Conservation (phyloP, 129 eudicot species). For the Gnaphalium uliginosum region DNA sequence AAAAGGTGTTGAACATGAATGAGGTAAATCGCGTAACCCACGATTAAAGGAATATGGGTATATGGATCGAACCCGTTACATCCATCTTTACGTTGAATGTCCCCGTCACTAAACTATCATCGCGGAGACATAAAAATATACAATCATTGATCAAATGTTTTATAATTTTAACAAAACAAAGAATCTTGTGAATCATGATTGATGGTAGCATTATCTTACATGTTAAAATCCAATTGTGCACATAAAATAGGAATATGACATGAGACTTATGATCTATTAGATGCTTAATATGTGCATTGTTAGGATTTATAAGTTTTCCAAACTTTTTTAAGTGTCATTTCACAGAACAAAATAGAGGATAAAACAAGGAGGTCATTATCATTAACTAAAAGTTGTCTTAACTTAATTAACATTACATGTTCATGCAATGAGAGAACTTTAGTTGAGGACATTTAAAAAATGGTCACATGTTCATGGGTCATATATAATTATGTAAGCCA, state of each 20-base stretch:
- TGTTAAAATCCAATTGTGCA: slow-evolving; percentile 16
- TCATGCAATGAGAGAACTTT: slow-evolving; percentile 20
- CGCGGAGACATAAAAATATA: too few species aligned
- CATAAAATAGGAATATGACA: neutral
- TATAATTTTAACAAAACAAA: neutral
- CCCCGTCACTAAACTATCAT: too few species aligned
- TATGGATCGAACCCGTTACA: too few species aligned
- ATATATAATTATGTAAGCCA: neutral
- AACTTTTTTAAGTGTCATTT: neutral
- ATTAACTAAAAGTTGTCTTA: slow-evolving; percentile 7
- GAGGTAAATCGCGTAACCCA: too few species aligned
- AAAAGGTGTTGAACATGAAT: too few species aligned
- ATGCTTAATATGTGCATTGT: neutral
- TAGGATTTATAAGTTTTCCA: neutral
- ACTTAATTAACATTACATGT: slow-evolving; percentile 7
- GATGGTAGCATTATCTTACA: neutral
- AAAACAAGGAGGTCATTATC: slow-evolving; percentile 15
- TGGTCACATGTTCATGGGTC: slow-evolving; percentile 31
- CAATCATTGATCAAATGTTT: slow-evolving; percentile 5
- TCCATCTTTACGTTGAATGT: too few species aligned
- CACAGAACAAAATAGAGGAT: neutral
- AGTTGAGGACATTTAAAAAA: slow-evolving; percentile 21
- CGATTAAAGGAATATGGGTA: too few species aligned
- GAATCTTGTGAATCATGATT: slow-evolving; percentile 23
- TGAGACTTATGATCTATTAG: neutral